Base-by-base conservation (phyloP, 345 rosid species). In the Hypericum androsaemum region DNA sequence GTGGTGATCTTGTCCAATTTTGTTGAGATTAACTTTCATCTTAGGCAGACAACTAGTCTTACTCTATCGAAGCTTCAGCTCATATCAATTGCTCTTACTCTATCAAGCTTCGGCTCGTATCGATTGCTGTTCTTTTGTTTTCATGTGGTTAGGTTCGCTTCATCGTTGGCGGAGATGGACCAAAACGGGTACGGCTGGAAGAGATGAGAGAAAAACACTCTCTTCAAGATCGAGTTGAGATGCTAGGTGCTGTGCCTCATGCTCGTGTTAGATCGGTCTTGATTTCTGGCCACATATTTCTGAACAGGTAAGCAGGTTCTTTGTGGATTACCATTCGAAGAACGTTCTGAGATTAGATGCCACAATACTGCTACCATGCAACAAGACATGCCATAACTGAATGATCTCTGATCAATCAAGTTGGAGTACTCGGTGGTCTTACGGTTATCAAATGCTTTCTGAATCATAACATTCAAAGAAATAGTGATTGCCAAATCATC, bases 121-220 rank as follows among this genome's bases (percentile, higher is more conserved):
- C n/a, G n/a, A n/a, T n/a, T 22, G 1, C 4, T 22, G 32, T 22
- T 22, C 32, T 22, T 4, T 22, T 22, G 32, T 39, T 13, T 49
- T 41, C 12, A 49, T 43, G 54, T 71, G 41, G 55, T 42, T 72
- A 88, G 96, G 96, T 92, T 62, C 82, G 78, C 50, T 90, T 92
- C 74, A 71, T 84, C 57, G 80, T 92, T 66, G 96, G 96, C 42
- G 95, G 96, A 10, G 98, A 92, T 71, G 96, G 95, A 57, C 98
- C 96, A 0, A 88, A 92, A 70, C 79, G 94, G 37, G 96, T 88
- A 44, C 59, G 96, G 39, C 60, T 88, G 61, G 96, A 87, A 62
- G 98, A 92, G 71, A 92, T 92, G 96, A 81, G 98, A 75, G 96
- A 87, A 61, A 92, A 83, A 47, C 94, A 92, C 73, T 92, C 90